Evolutionary conservation across 805 yeast species (phyloP).

Genomic region (Starmerella apicola): DNA sequence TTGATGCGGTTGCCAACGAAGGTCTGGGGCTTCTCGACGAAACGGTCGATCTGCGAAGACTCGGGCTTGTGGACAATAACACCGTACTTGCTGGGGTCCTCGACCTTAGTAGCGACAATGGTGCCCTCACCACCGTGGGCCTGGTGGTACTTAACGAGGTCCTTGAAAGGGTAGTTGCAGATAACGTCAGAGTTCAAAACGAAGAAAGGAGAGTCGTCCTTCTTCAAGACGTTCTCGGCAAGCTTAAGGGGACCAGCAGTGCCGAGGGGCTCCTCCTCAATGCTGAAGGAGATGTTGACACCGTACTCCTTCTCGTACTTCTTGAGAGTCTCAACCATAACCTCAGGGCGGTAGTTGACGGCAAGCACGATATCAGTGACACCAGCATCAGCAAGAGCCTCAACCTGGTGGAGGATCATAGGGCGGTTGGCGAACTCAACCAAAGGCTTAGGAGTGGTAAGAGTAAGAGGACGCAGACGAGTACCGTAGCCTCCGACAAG

Average conservation of each 20-base stretch:
- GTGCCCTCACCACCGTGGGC: conserved; percentile 97
- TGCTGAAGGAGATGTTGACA: conserved; percentile 89
- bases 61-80: conserved; percentile 95
- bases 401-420: conserved; percentile 97
- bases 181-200: conserved; percentile 97
- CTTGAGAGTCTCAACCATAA: conserved; percentile 89
- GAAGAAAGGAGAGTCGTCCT: conserved; percentile 93
- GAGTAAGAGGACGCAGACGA: conserved; percentile 95
- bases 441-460: conserved; percentile 90
- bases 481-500: conserved; percentile 99
- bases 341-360: conserved; percentile 98
- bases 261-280: conserved; percentile 98
- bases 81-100: conserved; percentile 99
- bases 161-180: conserved; percentile 95
- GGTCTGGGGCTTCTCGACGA: conserved; percentile 98
- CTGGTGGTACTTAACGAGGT: conserved; percentile 83
- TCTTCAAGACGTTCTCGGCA: conserved; percentile 85
- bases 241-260: conserved; percentile 98
- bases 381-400: conserved; percentile 95
- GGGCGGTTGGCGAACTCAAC: conserved; percentile 99
- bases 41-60: conserved; percentile 92
- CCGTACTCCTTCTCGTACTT: conserved; percentile 90
- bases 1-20: conserved; percentile 99
- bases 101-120: conserved; percentile 98
- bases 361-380: conserved; percentile 97